Evolutionary conservation across 2,329 filamentous ascomycete genomes (phyloP).

Genomic region (Neocucurbitaria cava): DNA sequence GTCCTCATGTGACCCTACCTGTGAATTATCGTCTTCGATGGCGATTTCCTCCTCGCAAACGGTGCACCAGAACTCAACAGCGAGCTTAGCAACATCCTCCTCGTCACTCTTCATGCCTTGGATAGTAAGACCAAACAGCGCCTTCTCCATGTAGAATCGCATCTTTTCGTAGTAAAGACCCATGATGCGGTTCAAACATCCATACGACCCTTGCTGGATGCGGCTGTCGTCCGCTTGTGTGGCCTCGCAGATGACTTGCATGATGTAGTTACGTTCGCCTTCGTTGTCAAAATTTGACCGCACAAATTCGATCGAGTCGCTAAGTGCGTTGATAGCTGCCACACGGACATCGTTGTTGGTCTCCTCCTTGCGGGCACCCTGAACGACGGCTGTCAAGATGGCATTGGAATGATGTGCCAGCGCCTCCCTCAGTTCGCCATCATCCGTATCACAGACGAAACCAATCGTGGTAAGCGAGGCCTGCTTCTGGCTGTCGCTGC

Average conservation of each 20-base stretch:
- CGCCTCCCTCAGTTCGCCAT: conserved; percentile 81
- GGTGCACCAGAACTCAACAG: conserved; percentile 99
- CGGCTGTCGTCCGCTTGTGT: conserved; percentile 90
- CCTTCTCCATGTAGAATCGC: conserved; percentile 99
- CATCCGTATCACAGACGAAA: conserved; percentile 97
- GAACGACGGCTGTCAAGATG: conserved; percentile 95
- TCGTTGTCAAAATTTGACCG: conserved; percentile 99
- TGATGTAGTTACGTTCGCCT: conserved; percentile 99
- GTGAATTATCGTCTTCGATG: conserved; percentile 95
- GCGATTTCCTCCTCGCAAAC: conserved; percentile 98
- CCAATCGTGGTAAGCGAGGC: conserved; percentile 94
- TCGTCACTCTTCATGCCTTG: conserved; percentile 98
- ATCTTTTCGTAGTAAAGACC: conserved; percentile 99
- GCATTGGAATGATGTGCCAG: conserved; percentile 90
- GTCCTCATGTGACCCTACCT: conserved; percentile 55
- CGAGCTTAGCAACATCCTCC: conserved; percentile 96
- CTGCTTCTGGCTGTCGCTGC: conserved; percentile 89
- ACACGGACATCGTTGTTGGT: conserved; percentile 87
- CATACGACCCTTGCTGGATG: conserved; percentile 95
- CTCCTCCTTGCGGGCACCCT: conserved; percentile 97
- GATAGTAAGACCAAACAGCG: conserved; percentile 94
- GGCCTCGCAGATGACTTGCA: conserved; percentile 99
- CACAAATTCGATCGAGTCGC: conserved; percentile 97
- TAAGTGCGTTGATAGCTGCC: conserved; percentile 90
- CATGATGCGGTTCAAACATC: conserved; percentile 98